phyloP scores from a whole-genome alignment of 371 early-diverging fungal species.

The Apophysomyces variabilis region DNA sequence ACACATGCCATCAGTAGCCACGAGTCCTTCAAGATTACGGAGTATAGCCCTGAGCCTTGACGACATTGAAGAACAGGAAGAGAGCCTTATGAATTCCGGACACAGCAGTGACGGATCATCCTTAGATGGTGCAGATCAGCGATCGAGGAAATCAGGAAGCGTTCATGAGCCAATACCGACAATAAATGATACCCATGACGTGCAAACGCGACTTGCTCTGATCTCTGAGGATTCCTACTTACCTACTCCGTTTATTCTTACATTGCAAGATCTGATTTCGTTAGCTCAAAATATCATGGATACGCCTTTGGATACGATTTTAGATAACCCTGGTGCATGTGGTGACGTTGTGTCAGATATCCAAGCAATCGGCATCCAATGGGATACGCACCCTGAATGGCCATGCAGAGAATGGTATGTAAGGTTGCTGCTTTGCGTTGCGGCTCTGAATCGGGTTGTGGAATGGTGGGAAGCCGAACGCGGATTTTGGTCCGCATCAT shows the following conservation, averaged over 20 bases:
- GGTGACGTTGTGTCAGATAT: conserved; percentile 60
- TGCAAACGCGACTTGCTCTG: conserved; percentile 48
- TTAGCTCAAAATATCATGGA: conserved; percentile 63
- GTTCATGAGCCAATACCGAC: neutral
- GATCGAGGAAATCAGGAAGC: neutral
- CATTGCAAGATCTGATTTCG: conserved; percentile 60
- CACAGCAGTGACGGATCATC: neutral
- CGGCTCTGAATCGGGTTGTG: conserved; percentile 61
- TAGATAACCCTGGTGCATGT: conserved; percentile 57
- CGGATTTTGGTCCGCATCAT: conserved; percentile 43
- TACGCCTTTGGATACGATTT: conserved; percentile 54
- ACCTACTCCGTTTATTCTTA: conserved; percentile 65
- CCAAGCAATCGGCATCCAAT: conserved; percentile 48
- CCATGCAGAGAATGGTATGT: conserved; percentile 65
- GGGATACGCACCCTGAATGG: conserved; percentile 63
- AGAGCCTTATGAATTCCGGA: conserved; percentile 2
- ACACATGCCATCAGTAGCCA: neutral
- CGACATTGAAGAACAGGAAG: conserved; percentile 31
- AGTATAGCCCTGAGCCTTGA: conserved; percentile 11
- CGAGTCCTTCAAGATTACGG: conserved; percentile 2
- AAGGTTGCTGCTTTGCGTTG: conserved; percentile 55
- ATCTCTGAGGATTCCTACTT: conserved; percentile 63
- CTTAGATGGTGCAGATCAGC: neutral
- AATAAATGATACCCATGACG: conserved; percentile 20
- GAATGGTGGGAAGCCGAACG: conserved; percentile 70